Conservation (phyloP, 1,284 basidiomycete genomes). For the Volvariella volvacea region DNA sequence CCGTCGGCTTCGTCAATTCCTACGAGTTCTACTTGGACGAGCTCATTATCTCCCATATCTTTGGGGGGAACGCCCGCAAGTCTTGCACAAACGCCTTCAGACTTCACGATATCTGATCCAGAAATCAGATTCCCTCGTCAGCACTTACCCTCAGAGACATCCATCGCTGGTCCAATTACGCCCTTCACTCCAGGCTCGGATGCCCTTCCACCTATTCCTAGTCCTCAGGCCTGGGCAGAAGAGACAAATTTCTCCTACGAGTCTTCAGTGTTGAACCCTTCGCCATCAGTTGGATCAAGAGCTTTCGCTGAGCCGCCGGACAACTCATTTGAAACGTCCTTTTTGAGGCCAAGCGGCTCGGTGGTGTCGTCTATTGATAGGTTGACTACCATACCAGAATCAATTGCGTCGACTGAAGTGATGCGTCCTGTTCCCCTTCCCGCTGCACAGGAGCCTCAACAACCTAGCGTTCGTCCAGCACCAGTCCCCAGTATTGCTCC, state of each 20-base stretch:
- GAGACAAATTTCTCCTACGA: conserved; percentile 64
- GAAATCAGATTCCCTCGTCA: too few species aligned
- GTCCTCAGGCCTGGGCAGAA: conserved; percentile 36
- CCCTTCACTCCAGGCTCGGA: too few species aligned
- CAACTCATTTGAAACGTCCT: conserved; percentile 54
- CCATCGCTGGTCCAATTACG: too few species aligned
- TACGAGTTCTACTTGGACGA: too few species aligned
- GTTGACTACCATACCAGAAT: conserved; percentile 35
- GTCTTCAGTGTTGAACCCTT: conserved; percentile 58
- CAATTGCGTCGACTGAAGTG: conserved; percentile 23
- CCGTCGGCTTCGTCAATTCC: too few species aligned
- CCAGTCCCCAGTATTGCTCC: too few species aligned
- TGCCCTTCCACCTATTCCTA: too few species aligned
- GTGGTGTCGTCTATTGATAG: conserved; percentile 33
- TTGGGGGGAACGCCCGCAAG: too few species aligned
- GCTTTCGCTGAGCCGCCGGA: conserved; percentile 54
- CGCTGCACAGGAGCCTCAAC: conserved; percentile 19
- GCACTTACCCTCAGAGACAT: too few species aligned
- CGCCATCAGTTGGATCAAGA: conserved; percentile 54
- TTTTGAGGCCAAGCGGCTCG: conserved; percentile 42
- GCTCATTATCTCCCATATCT: too few species aligned
- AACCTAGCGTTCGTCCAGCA: conserved; percentile 18
- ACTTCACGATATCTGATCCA: too few species aligned
- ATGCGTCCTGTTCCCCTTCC: conserved; percentile 8
- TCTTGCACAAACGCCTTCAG: too few species aligned